Base-by-base conservation (phyloP, 495 filamentous ascomycete species). In the Choiromyces venosus region DNA sequence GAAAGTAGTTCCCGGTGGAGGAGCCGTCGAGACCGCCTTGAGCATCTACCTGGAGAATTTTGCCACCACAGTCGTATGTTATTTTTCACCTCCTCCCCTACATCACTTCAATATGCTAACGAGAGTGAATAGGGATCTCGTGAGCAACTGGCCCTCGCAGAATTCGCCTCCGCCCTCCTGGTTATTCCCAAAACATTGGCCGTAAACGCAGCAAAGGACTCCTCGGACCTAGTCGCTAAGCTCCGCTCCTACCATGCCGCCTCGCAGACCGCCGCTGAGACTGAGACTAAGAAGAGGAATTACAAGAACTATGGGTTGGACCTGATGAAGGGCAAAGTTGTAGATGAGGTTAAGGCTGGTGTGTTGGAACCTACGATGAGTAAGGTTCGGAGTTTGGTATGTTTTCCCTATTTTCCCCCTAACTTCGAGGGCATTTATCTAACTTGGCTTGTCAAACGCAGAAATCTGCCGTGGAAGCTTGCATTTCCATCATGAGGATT, bases 31-130 rank as follows among this genome's bases (percentile, higher is more conserved):
- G 86, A 98, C 95, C n/a, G 95, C 95, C 37, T 87, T 99, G 70
- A 95, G 97, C 85, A 99, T 99, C 82, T 98, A 98, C 85, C 88
- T 99, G 40, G 95, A 99, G 86, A 96, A 99, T 83, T 98, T 96
- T 84, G 95, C 95, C n/a, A 94, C 94, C 78, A 97, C 95, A 71
- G 93, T 99, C 70, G 89, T 89, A 87, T 74, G 87, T 86, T 70
- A 33, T 42, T 37, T 69, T 74, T 56, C 64, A 14, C 35, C 9
- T n/a, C 29, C 21, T n/a, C 35, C 8, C 37, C 19, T 21, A 37
- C 9, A 29, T 38, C 42, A 4, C 19, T 37, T 66, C 4, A 8
- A 61, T 37, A 70, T 40, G 12, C n/a, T 52, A 37, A 65, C 72
- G 71, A 69, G 64, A 18, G 12, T 35, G 36, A 65, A 71, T 68